Evolutionary conservation across 352 stramenopile species (phyloP), one percentile per base, ranked within the genome.

Genomic region (Phytophthora sp.): DNA sequence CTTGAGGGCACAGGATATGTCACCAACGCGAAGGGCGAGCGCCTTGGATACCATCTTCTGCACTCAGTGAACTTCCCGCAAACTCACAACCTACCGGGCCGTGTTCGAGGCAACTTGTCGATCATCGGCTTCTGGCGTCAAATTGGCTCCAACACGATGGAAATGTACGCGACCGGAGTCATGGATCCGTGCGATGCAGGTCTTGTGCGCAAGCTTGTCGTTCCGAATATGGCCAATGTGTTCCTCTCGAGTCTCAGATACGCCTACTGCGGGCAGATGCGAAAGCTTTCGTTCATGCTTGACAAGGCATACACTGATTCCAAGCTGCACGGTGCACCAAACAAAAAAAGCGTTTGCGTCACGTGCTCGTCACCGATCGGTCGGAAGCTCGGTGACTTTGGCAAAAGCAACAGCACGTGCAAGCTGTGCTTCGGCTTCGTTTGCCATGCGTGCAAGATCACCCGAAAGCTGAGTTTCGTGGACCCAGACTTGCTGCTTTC

Each of bases 81-180:
- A 18, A 66, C 57, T 17, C 66, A 67, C 38, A 31, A 43, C 2
- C 46, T 74, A 1, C 69, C 63, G 26, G 69, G 68, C 46, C 76
- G 73, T 1, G 41, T 84, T 6, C 77, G 77, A 37, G 63, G 71
- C 3, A 54, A 75, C 46, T 43, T 84, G 24, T 87, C 79, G 12
- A 67, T 66, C 24, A 63, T 62, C 13, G 61, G 31, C 44, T 73
- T 84, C 44, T 88, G 69, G 56, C 74, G 76, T 2, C 78, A 88
- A 51, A 42, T 60, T 21, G 48, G n/a, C 9, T 17, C 69, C 23
- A 74, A 74, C 34, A 61, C 45, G 9, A 68, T 85, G 9, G 73
- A 88, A 43, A 52, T 82, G 17, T 85, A 84, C 54, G 60, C 68
- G 8, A 66, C 54, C 0, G 65, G 66, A 6, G 66, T 74, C 32